Base-by-base conservation (phyloP, 768 basidiomycete species). In the Atractiella rhizophila region DNA sequence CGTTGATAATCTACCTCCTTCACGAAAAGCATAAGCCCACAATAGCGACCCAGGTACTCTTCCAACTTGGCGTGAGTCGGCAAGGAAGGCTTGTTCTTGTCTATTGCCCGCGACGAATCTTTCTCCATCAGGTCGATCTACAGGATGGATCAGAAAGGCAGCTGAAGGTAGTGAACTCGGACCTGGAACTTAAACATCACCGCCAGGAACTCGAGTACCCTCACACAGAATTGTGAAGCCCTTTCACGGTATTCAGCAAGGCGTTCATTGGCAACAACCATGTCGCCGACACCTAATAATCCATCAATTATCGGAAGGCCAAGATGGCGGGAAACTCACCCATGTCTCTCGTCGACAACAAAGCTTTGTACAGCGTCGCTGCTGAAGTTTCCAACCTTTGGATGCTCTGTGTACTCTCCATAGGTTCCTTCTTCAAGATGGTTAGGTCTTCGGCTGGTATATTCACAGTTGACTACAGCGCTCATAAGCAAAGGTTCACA, bases 241-340 rank as follows among this genome's bases (percentile, higher is more conserved):
- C 85, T 71, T 2, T 77, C 82, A 44, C 70, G 68, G 55, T 96
- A 96, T 57, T 94, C 88, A 46, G 74, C 71, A 46, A 91, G 62
- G 21, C 85, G 66, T 59, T 85, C 85, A 69, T 86, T 86, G 0
- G 83, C 85, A 6, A 85, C 85, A n/a, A 85, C 82, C 74, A 94
- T 88, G 53, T 88, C 88, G 74, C 51, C 50, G 37, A 48, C 49
- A 33, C 45, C 51, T 51, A 39, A 10, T n/a, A 1, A 32, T 24
- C 28, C 15, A 30, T 16, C 33, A 32, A 37, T 25, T 25, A 44
- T 27, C 7, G n/a, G 26, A n/a, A 15, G 34, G 21, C 11, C 15
- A 9, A 20, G 35, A 37, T 8, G 32, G 31, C 18, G 39, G 30
- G 13, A n/a, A 10, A 45, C 60, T 37, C 46, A 81, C 83, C 82